Evolutionary conservation across 139 green algal species (phyloP).

Genomic region (Picochlorum sp.): DNA sequence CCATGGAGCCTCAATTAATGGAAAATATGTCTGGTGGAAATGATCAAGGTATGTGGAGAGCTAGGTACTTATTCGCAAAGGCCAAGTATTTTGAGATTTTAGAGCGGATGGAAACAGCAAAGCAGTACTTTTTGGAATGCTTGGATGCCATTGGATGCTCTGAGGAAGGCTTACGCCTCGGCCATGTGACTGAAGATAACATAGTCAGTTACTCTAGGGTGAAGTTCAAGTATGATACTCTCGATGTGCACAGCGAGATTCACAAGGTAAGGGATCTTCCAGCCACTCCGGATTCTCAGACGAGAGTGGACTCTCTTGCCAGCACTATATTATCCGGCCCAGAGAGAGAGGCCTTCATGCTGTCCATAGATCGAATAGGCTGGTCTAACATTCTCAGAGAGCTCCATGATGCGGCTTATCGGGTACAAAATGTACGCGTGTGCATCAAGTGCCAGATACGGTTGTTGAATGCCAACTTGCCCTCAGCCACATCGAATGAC

Average conservation of each 20-base stretch:
- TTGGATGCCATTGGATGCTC: neutral
- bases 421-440: neutral
- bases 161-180: too few relatives aligned
- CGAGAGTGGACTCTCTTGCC: too few relatives aligned
- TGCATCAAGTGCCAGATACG: conserved; percentile 1
- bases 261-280: too few relatives aligned
- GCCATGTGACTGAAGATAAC: too few relatives aligned
- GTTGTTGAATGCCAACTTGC: neutral
- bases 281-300: too few relatives aligned
- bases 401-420: neutral
- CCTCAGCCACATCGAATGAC: neutral
- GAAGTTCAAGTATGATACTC: too few relatives aligned
- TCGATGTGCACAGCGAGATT: too few relatives aligned
- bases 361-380: neutral
- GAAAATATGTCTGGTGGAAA: too few relatives aligned
- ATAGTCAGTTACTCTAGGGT: too few relatives aligned
- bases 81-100: neutral
- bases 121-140: neutral
- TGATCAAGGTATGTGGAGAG: too few relatives aligned
- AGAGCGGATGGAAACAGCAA: neutral
- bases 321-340: neutral
- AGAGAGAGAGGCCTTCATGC: conserved; percentile 3
- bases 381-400: conserved; percentile 4
- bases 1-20: too few relatives aligned
- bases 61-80: conserved; percentile 3